phyloP scores from a whole-genome alignment of 768 basidiomycete species.

The Pseudohyphozyma bogoriensis region DNA sequence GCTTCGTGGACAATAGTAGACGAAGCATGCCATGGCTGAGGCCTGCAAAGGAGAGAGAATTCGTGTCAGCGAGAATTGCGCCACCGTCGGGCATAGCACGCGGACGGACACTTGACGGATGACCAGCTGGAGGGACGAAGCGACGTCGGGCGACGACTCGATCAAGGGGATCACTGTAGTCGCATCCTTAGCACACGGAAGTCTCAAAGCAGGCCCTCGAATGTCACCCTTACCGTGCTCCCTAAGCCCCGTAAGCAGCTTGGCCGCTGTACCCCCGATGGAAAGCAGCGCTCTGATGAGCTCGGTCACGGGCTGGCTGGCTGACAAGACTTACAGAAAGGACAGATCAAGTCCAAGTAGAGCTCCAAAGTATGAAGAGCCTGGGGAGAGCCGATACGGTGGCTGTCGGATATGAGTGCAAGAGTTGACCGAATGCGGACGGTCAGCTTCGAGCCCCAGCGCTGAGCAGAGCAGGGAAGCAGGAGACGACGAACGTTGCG shows the following conservation, averaged over 20 bases:
- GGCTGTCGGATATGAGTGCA: slow-evolving; percentile 21
- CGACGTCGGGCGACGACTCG: slow-evolving; percentile 1
- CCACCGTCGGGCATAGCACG: background rate
- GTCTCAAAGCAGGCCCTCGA: no score
- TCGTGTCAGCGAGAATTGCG: background rate
- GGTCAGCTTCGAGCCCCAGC: no score
- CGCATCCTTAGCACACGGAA: no score
- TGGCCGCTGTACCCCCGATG: no score
- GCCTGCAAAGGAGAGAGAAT: background rate
- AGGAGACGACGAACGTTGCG: no score
- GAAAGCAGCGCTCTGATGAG: no score
- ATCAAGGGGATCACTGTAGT: slow-evolving; percentile 19
- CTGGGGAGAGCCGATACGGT: slow-evolving; percentile 5
- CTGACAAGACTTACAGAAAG: no score
- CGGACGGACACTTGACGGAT: slow-evolving; percentile 6
- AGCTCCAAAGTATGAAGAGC: slow-evolving; percentile 18
- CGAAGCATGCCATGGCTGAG: slow-evolving; percentile 25
- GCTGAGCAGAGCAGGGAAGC: no score
- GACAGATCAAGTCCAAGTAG: slow-evolving; percentile 11
- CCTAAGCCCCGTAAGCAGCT: slow-evolving; percentile 17
- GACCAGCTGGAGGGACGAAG: slow-evolving; percentile 9
- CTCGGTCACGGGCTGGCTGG: no score
- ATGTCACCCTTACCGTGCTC: no score
- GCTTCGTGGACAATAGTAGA: slow-evolving; percentile 27
- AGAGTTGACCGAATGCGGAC: slow-evolving; percentile 5